phyloP scores from a whole-genome alignment of 2,329 filamentous ascomycete species.

The Aspergillus unguis region DNA sequence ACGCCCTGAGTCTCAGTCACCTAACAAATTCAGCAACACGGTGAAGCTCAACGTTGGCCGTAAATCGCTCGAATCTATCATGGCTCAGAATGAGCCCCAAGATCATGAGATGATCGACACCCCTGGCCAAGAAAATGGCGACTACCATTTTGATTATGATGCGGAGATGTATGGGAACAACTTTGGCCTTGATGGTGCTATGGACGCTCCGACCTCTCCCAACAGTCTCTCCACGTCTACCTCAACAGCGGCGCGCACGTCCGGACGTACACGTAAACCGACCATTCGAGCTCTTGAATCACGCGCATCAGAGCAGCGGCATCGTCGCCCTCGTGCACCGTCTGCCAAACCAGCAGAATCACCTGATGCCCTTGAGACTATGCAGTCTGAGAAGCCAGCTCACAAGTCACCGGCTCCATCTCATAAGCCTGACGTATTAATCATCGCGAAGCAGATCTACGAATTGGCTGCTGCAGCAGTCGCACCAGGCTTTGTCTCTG shows the following conservation, averaged over 20 bases:
- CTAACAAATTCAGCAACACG: slow-evolving; percentile 13
- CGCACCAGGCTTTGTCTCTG: slow-evolving; percentile 11
- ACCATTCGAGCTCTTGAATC: slow-evolving; percentile 22
- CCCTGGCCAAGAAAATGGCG: slow-evolving; percentile 12
- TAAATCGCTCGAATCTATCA: slow-evolving; percentile 11
- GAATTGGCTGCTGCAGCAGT: slow-evolving; percentile 19
- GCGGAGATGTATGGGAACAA: slow-evolving; percentile 21
- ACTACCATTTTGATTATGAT: slow-evolving; percentile 21
- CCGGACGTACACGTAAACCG: slow-evolving; percentile 21
- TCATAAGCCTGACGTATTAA: slow-evolving; percentile 3
- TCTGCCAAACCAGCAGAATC: slow-evolving; percentile 11
- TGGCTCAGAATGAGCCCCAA: background rate
- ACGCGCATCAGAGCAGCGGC: slow-evolving; percentile 15
- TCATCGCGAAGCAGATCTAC: slow-evolving; percentile 14
- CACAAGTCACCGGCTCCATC: background rate
- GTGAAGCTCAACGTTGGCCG: slow-evolving; percentile 17
- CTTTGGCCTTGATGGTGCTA: slow-evolving; percentile 21
- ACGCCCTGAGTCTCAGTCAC: slow-evolving; percentile 1
- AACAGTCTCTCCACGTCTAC: slow-evolving; percentile 19
- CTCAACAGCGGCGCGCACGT: slow-evolving; percentile 16
- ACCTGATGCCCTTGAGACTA: background rate
- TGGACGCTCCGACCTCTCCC: slow-evolving; percentile 20
- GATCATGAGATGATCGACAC: slow-evolving; percentile 12
- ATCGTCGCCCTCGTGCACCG: slow-evolving; percentile 14
- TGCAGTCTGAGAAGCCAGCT: background rate